Base-by-base conservation (phyloP, 164 flowering plant genomes). In the Dillenia turbinata region DNA sequence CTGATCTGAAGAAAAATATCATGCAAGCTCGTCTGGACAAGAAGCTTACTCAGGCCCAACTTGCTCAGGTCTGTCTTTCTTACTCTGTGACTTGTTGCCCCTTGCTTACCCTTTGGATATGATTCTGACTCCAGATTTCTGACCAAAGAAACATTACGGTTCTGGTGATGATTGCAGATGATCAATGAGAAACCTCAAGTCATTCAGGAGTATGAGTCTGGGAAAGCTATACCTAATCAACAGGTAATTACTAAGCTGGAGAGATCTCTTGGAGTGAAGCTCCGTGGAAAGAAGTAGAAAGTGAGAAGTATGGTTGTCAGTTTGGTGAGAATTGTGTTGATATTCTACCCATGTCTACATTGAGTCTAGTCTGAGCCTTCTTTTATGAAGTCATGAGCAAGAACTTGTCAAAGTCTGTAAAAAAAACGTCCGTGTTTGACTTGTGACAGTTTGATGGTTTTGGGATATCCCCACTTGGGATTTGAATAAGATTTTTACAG, bases 221-320 rank as follows among this genome's bases (percentile, higher is more conserved):
- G 99, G 16, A 94, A 94, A 70, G 99, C 99, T 24, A 94, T 94
- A 14, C 99, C 99, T n/a, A 91, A 94, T 57, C 99, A 94, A 67
- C 97, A 94, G 82, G 79, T 94, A 19, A 80, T 94, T 14, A 67
- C 78, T 58, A 94, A 94, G 61, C 80, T 94, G 77, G 99, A 94
- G 79, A 88, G 96, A 80, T 93, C 90, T 46, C 96, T 94, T 47
- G 96, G 96, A 64, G 90, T 67, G 45, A 94, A 94, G 70, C 89
- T 94, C 59, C 86, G 97, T 11, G 97, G 96, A 45, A 94, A 91
- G 83, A 94, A 94, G 71, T 93, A 73, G 77, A 47, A 47, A 44
- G 14, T 19, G 14, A 16, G 48, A 17, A 44, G 43, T 40, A 14
- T 12, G 19, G 13, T 49, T 7, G n/a, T 17, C 11, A 8, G 55